These are phyloP conservation scores for Puccinia hordei DNA, from an alignment of 1,284 basidiomycete species.

Conservation along the genomic window DNA sequence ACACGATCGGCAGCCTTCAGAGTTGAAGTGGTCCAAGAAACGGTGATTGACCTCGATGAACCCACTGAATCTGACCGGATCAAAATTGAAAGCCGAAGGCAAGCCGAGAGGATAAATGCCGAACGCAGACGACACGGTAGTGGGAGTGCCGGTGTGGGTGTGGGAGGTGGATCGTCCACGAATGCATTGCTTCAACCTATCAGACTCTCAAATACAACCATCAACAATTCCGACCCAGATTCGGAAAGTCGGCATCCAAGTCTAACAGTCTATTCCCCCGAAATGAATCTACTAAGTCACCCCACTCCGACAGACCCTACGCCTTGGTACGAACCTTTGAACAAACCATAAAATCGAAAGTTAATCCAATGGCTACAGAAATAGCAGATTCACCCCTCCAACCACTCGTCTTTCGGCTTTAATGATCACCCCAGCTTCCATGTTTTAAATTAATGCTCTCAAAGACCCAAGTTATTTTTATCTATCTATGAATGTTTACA, in stretches of 20 bases:
- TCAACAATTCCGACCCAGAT: not conserved
- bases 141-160: not conserved
- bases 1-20: conserved; percentile 12
- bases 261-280: conserved; percentile 10
- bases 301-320: conserved; percentile 16
- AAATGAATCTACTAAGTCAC: conserved; percentile 4
- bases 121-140: not conserved
- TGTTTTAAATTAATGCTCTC: no score
- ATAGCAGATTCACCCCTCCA: not conserved
- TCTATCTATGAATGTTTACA: no score
- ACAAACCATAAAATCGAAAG: not conserved
- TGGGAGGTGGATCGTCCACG: not conserved
- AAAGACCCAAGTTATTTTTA: no score
- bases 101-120: not conserved
- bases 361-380: not conserved
- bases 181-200: conserved; percentile 14
- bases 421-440: not conserved
- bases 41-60: conserved; percentile 43
- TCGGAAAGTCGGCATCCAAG: conserved; percentile 17
- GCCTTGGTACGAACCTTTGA: conserved; percentile 27
- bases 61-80: conserved; percentile 15
- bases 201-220: conserved; percentile 13
- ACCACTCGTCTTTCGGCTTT: not conserved
- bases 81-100: not conserved
- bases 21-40: conserved; percentile 45